Percentiles rank a stretch among this genome's conserved stretches.
Evolutionary conservation across 371 early-diverging fungal genomes (phyloP).

Genomic region (Chytridium lagenaria): DNA sequence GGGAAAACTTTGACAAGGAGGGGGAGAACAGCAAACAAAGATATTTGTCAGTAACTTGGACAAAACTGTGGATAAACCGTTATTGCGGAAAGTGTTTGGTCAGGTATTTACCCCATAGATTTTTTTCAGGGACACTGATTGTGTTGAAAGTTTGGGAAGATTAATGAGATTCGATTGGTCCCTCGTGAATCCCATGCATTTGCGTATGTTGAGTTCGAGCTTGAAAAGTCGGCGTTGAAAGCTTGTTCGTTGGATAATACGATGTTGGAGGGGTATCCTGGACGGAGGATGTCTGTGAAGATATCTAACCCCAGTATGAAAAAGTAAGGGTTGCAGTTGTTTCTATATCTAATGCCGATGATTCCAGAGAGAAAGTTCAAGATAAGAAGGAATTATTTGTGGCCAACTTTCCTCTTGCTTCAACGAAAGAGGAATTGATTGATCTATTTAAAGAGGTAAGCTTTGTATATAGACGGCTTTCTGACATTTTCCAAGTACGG

Average conservation of each 20-base stretch:
- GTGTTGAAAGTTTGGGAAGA: conserved; percentile 48
- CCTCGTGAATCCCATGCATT: conserved; percentile 41
- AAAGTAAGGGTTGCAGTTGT: conserved; percentile 22
- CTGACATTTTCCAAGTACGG: too few species aligned
- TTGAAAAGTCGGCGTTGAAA: conserved; percentile 42
- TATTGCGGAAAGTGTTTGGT: conserved; percentile 46
- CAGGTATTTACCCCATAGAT: conserved; percentile 29
- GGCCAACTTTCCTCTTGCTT: conserved; percentile 44
- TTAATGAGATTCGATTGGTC: conserved; percentile 49
- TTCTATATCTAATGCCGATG: background rate
- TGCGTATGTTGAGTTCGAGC: conserved; percentile 54
- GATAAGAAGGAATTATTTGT: conserved; percentile 51
- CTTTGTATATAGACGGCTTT: too few species aligned
- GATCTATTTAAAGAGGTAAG: conserved; percentile 41
- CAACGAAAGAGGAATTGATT: conserved; percentile 44
- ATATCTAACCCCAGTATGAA: conserved; percentile 49
- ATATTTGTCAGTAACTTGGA: conserved; percentile 52
- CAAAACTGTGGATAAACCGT: conserved; percentile 36
- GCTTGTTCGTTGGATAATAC: conserved; percentile 40
- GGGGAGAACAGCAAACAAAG: conserved; percentile 36
- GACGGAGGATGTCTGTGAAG: conserved; percentile 44
- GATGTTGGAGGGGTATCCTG: conserved; percentile 25
- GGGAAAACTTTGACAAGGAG: conserved; percentile 44
- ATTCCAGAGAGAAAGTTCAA: conserved; percentile 29
- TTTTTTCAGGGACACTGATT: background rate